Base-by-base conservation (phyloP, 1,284 basidiomycete genomes). In the Naganishia liquefaciens region DNA sequence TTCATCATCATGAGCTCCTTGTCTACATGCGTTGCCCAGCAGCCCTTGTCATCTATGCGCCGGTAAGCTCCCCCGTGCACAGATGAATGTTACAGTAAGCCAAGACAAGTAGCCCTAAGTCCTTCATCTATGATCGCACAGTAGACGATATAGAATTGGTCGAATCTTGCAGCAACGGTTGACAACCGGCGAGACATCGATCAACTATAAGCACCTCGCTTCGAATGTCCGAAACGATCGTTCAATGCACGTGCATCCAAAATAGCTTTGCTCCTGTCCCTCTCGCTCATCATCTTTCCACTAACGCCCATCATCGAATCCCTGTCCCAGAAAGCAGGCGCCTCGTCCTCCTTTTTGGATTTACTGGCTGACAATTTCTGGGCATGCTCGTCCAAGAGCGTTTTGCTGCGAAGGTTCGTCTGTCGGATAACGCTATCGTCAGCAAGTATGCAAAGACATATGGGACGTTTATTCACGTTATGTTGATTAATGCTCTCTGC, bases 211-310 rank as follows among this genome's bases (percentile, higher is more conserved):
- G 78, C 76, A 1, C 80, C 80, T 5, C 73, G 58, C 63, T 76
- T 79, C 23, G 79, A 75, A 68, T 78, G 77, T 9, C 89, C 89
- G 75, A 94, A 94, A 53, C 91, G 81, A 73, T 91, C 89, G 44
- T 88, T 87, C 27, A 94, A 80, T 5, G 86, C 85, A 69, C 84
- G 85, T 13, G 92, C 87, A 67, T 94, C 91, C 60, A 82, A 83
- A 70, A 96, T 83, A 77, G 91, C 83, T 72, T 86, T 86, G 62
- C 84, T 81, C 63, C 93, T 83, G 74, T 89, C 87, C 64, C 82
- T 83, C 69, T 93, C 91, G 71, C 89, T 90, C 87, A 96, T 87
- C 43, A 94, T 79, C 57, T 89, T 80, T 5, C 93, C 93, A 5
- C 87, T 87, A 15, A 93, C 73, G 3, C 84, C 84, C 91, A 96